phyloP scores from a whole-genome alignment of 768 basidiomycete genomes.

The Panaeolus papilionaceus region DNA sequence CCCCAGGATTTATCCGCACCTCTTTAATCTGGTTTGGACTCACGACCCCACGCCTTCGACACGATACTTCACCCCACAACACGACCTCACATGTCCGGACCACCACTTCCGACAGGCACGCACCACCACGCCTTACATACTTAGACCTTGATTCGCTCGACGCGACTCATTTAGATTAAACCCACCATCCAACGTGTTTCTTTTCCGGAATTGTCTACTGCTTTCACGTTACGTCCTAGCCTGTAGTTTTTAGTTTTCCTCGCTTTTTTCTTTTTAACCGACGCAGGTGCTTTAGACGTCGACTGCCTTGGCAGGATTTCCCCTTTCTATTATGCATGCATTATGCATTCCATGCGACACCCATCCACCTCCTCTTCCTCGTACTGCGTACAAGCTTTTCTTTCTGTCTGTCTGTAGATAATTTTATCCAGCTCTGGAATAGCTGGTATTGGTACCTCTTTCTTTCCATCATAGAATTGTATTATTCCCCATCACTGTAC shows the following conservation, averaged over 20 bases:
- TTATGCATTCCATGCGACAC: neutral
- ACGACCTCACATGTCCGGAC: neutral
- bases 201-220: neutral
- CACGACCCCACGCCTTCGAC: constrained; percentile 9
- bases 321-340: neutral
- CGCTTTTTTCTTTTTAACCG: neutral
- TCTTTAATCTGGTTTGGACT: constrained; percentile 1
- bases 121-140: neutral
- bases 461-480: neutral
- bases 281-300: constrained; percentile 4
- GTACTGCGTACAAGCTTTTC: neutral
- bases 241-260: neutral
- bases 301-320: neutral
- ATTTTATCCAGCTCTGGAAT: neutral
- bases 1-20: constrained; percentile 4
- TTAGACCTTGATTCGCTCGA: constrained; percentile 6
- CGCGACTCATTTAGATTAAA: constrained; percentile 4
- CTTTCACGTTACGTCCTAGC: neutral
- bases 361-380: neutral
- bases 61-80: neutral
- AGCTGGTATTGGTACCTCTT: neutral
- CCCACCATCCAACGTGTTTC: neutral
- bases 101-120: neutral
- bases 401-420: neutral
- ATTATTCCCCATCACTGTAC: neutral